Base-by-base conservation (phyloP, 2,329 filamentous ascomycete genomes). In the Dactylonectria estremocensis region DNA sequence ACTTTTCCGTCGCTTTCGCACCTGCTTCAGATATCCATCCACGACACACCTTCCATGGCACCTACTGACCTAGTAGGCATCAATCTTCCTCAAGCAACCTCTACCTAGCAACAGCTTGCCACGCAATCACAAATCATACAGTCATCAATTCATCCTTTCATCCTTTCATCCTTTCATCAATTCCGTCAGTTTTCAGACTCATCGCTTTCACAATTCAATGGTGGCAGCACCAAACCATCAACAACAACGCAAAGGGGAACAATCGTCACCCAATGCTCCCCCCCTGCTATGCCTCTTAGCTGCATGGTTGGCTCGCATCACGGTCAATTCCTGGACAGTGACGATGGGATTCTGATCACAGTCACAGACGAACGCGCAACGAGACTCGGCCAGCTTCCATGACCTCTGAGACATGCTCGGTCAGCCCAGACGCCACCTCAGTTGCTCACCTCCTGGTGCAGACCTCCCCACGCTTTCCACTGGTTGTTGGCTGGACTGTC, bases 391-490 rank as follows among this genome's bases (percentile, higher is more conserved):
- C 49, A 52, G 16, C 9, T 13, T 20, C 4, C 49, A 35, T 52
- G 16, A 8, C 18, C 28, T 52, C 53, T 50, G n/a, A 45, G 24
- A 24, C 45, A 22, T 54, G 43, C 58, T 66, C 58, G 58, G 64
- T 66, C 64, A 43, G 40, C 59, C 11, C 48, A 59, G 28, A 46
- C 60, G 60, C 60, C 54, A 55, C 64, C 13, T 43, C 54, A 37
- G 33, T 45, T 40, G 31, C 55, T 53, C 64, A 62, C 58, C 58
- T 58, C 52, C 46, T 37, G 37, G 52, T 33, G 53, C 50, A 50
- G 45, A 31, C 64, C 53, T 57, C 48, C 53, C 37, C 37, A 54
- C 54, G 55, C 54, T 40, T 35, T 48, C 61, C 18, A 48, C 48
- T n/a, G 16, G 7, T n/a, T n/a, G 16, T 43, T 43, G 14, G 40